Conservation (phyloP, 2,329 filamentous ascomycete genomes). For the Cryoendolithus antarcticus region DNA sequence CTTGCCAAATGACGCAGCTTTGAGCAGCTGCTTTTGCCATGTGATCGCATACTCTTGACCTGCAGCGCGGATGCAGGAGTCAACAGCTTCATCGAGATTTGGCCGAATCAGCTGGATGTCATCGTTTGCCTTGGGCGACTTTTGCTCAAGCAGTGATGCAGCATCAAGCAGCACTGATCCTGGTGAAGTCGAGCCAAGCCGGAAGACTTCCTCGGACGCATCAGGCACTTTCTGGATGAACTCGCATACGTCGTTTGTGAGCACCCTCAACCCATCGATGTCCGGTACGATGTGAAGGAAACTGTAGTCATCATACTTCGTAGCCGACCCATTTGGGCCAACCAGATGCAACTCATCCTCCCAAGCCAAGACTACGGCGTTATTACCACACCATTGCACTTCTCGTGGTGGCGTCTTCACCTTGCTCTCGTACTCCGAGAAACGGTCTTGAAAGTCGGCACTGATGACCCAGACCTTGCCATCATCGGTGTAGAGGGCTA, state of each 20-base stretch:
- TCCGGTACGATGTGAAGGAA: conserved; percentile 82
- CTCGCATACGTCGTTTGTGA: conserved; percentile 92
- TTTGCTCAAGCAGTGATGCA: conserved; percentile 76
- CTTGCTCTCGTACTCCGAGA: conserved; percentile 83
- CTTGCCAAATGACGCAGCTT: conserved; percentile 93
- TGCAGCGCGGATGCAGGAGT: conserved; percentile 84
- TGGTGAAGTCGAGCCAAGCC: conserved; percentile 73
- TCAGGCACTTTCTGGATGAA: conserved; percentile 87
- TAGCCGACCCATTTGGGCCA: conserved; percentile 66
- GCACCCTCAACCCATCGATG: conserved; percentile 74
- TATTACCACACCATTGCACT: conserved; percentile 91
- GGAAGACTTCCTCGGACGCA: conserved; percentile 64
- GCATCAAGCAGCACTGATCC: conserved; percentile 91
- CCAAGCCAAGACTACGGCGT: conserved; percentile 88
- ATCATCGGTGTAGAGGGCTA: conserved; percentile 74
- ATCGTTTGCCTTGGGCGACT: conserved; percentile 94
- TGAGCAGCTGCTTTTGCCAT: conserved; percentile 93
- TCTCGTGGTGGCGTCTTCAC: conserved; percentile 77
- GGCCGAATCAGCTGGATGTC: conserved; percentile 63
- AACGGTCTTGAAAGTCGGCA: conserved; percentile 83
- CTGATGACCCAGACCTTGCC: conserved; percentile 87
- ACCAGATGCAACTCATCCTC: conserved; percentile 95
- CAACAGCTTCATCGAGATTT: conserved; percentile 81
- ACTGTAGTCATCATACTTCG: conserved; percentile 70
- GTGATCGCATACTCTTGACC: conserved; percentile 81